Evolutionary conservation across 2,329 filamentous ascomycete species (phyloP), one percentile per base, ranked within the genome.

Genomic region (Aureobasidium subglaciale): DNA sequence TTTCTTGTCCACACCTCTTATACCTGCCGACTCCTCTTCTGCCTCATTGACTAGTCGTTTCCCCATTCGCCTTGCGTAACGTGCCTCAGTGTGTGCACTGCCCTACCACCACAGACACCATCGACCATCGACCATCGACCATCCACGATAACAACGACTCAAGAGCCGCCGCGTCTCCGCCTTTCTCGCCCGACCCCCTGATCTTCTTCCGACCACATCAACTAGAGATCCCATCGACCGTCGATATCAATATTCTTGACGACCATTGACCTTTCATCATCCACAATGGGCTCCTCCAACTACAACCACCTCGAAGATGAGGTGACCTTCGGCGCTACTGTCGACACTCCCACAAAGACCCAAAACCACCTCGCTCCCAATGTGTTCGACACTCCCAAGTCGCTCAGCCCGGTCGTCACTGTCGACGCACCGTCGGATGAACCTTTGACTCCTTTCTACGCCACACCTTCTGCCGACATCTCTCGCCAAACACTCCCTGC

Each of bases 361-460:
- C 60, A 63, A 48, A 56, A 58, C 53, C 59, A 63, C 37, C 65
- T 68, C 34, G 54, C 64, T 65, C 4, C 63, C 67, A 30, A 58
- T 49, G 37, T 55, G 24, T 59, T 64, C 61, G 63, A 67, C 56
- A 67, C 68, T 13, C 65, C 66, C 18, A 57, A 57, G 24, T 64
- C 69, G 60, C 61, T 71, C 63, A 65, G 67, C 45, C 67, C 67
- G 18, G 62, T 61, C 27, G 63, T 63, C 45, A 67, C 69, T 11
- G 59, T 60, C 41, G 64, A 68, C 49, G 61, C 59, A 58, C 58
- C 59, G 66, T 62, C 62, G 11, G 43, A 73, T 68, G 43, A 72
- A 32, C 71, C 73, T 53, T 76, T 76, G 24, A 70, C 74, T 18
- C 70, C 71, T 56, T 74, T 72, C n/a, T 65, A 74, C 64, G 41